Conservation (phyloP, 352 stramenopile genomes). For the Peronosclerospora sorghi region DNA sequence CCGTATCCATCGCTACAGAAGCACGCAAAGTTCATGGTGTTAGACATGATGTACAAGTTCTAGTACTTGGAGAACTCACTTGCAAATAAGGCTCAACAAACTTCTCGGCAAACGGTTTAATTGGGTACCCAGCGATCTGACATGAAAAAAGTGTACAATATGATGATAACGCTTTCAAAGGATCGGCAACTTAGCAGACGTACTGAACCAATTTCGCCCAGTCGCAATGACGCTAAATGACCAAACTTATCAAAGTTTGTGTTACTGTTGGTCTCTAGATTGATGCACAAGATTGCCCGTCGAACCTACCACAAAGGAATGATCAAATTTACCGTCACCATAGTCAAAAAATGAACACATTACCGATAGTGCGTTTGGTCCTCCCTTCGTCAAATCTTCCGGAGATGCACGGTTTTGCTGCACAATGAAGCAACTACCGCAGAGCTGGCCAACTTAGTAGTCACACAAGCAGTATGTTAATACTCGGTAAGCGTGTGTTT, state of each 20-base stretch:
- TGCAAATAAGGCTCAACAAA: slow-evolving; percentile 67
- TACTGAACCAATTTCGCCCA: slow-evolving; percentile 59
- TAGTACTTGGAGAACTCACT: slow-evolving; percentile 10
- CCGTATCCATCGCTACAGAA: slow-evolving; percentile 52
- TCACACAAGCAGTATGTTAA: neutral
- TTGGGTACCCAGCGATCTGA: slow-evolving; percentile 66
- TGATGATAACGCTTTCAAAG: slow-evolving; percentile 4
- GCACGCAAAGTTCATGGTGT: neutral
- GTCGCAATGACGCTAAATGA: slow-evolving; percentile 53
- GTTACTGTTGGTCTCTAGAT: slow-evolving; percentile 51
- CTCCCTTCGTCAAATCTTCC: slow-evolving; percentile 64
- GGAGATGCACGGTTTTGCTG: slow-evolving; percentile 53
- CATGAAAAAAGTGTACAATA: slow-evolving; percentile 1
- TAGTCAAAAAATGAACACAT: neutral
- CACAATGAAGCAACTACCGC: slow-evolving; percentile 61
- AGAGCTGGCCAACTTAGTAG: slow-evolving; percentile 40
- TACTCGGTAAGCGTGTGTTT: neutral
- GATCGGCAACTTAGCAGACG: neutral
- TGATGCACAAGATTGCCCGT: slow-evolving; percentile 58
- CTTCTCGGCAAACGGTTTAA: slow-evolving; percentile 70
- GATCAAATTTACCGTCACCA: neutral
- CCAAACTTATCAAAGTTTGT: slow-evolving; percentile 72
- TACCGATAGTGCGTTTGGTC: slow-evolving; percentile 41
- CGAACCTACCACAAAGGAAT: slow-evolving; percentile 27
- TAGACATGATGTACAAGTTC: neutral